phyloP scores from a whole-genome alignment of 805 yeast genomes.

The Suhomyces xylopsoci region DNA sequence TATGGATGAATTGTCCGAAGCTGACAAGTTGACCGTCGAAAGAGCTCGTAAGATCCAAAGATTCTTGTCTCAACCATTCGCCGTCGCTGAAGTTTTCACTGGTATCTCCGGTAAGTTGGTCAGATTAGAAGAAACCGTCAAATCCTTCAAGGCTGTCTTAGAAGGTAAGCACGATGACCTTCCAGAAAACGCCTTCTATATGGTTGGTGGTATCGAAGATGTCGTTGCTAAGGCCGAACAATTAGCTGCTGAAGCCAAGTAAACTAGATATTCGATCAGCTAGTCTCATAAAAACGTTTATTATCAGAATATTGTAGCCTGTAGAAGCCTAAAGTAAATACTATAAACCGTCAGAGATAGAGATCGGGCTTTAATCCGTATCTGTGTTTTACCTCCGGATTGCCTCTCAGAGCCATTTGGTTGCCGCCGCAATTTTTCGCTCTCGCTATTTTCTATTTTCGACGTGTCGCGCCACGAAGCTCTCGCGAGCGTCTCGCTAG shows the following conservation, averaged over 20 bases:
- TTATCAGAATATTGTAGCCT: not conserved
- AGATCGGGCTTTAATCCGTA: no score
- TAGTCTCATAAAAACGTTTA: constrained; percentile 5
- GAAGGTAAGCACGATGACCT: constrained; percentile 98
- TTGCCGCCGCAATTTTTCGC: not conserved
- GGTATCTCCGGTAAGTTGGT: constrained; percentile 99
- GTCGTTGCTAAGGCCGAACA: constrained; percentile 98
- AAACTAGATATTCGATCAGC: constrained; percentile 17
- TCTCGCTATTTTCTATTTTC: not conserved
- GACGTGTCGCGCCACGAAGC: not conserved
- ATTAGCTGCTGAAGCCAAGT: constrained; percentile 89
- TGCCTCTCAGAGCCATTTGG: no score
- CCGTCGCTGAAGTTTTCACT: constrained; percentile 99
- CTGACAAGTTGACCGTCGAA: constrained; percentile 98
- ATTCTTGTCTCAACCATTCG: constrained; percentile 99
- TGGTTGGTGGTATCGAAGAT: constrained; percentile 99
- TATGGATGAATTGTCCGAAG: constrained; percentile 99
- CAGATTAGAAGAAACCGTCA: constrained; percentile 90
- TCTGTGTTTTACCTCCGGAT: no score
- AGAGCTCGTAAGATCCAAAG: constrained; percentile 99
- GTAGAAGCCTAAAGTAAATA: not conserved
- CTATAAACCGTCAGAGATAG: no score
- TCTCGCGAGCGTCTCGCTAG: not conserved
- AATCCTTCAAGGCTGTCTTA: constrained; percentile 93
- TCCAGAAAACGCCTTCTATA: constrained; percentile 99